These are phyloP conservation scores for Wickerhamiella nectarea DNA, from an alignment of 805 yeast genomes.

Conservation along the genomic window DNA sequence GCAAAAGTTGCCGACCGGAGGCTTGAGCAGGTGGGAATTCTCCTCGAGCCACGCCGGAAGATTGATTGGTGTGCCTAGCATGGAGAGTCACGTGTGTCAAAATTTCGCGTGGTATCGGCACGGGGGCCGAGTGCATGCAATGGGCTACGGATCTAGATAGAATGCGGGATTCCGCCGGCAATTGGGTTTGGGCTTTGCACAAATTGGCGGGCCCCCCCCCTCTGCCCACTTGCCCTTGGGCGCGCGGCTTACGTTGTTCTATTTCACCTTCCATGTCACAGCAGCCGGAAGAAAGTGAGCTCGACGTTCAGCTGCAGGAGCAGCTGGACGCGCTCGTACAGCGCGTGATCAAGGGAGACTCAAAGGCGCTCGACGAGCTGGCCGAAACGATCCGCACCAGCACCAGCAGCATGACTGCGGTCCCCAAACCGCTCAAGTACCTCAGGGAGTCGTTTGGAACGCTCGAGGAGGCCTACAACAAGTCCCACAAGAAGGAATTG, in stretches of 20 bases:
- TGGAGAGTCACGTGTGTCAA: too few relatives aligned
- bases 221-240: too few relatives aligned
- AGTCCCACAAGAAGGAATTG: slow-evolving; percentile 31
- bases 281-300: slow-evolving; percentile 68
- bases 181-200: too few relatives aligned
- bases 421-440: slow-evolving; percentile 95
- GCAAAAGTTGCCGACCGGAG: slow-evolving; percentile 87
- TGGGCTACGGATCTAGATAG: too few relatives aligned
- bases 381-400: slow-evolving; percentile 76
- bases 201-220: too few relatives aligned
- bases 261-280: slow-evolving; percentile 1
- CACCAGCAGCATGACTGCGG: slow-evolving; percentile 98
- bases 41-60: slow-evolving; percentile 69
- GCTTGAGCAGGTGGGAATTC: slow-evolving; percentile 61
- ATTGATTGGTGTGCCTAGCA: slow-evolving; percentile 42
- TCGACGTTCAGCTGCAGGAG: slow-evolving; percentile 74
- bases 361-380: slow-evolving; percentile 47
- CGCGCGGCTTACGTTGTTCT: too few relatives aligned
- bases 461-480: slow-evolving; percentile 50
- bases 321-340: slow-evolving; percentile 82
- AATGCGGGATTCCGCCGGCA: too few relatives aligned
- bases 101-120: too few relatives aligned
- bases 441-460: slow-evolving; percentile 71
- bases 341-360: slow-evolving; percentile 37
- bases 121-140: too few relatives aligned